Conservation (phyloP, 2,329 filamentous ascomycete species). For the Clarireedia sp. region DNA sequence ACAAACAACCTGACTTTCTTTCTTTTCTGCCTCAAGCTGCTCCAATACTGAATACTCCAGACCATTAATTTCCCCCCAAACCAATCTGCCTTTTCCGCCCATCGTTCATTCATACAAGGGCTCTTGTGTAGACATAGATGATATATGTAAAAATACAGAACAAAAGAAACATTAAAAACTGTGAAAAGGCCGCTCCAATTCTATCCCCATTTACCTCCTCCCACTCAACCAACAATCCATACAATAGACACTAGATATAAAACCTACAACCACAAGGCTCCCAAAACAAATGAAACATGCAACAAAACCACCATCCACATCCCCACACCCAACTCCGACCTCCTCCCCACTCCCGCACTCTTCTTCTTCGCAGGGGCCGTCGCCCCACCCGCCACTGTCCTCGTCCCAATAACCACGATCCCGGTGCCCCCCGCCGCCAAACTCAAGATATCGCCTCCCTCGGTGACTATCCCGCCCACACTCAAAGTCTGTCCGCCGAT, state of each 20-base stretch:
- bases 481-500: slow-evolving; percentile 25
- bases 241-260: not conserved
- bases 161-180: not conserved
- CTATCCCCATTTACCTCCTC: not conserved
- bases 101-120: too few relatives aligned
- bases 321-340: not conserved
- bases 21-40: too few relatives aligned
- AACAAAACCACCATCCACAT: slow-evolving; percentile 2
- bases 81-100: too few relatives aligned
- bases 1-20: too few relatives aligned
- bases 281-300: not conserved
- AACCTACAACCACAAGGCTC: not conserved
- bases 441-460: slow-evolving; percentile 24
- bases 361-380: slow-evolving; percentile 18
- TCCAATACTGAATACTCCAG: too few relatives aligned
- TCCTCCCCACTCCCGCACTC: slow-evolving; percentile 14
- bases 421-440: slow-evolving; percentile 19
- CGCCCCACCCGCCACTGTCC: slow-evolving; percentile 16
- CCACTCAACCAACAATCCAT: not conserved
- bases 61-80: too few relatives aligned
- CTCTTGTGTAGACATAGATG: not conserved
- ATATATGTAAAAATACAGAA: not conserved
- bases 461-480: slow-evolving; percentile 21
- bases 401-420: slow-evolving; percentile 22
- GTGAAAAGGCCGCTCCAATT: not conserved